Evolutionary conservation across 2,329 filamentous ascomycete species (phyloP).

Genomic region (Ophiostoma ips): DNA sequence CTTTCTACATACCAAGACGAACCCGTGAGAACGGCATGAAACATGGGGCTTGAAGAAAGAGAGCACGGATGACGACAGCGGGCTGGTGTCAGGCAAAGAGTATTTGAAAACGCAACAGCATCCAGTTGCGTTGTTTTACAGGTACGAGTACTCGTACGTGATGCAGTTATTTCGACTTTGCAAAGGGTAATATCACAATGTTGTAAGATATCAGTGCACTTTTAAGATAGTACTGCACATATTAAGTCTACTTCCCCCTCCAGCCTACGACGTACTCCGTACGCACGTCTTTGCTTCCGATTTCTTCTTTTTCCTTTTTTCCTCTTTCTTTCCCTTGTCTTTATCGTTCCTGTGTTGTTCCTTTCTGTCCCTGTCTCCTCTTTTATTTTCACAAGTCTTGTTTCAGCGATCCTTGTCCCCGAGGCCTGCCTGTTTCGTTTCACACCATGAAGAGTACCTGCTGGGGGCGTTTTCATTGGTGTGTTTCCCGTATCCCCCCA

Average conservation of each 20-base stretch:
- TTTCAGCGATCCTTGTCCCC: not conserved
- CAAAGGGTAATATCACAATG: too few relatives aligned
- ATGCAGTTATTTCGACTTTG: too few relatives aligned
- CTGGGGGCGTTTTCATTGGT: too few relatives aligned
- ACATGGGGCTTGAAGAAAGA: too few relatives aligned
- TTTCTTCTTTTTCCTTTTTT: not conserved
- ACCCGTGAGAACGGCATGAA: too few relatives aligned
- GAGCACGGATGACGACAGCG: too few relatives aligned
- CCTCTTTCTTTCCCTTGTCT: not conserved
- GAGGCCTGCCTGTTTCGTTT: constrained; percentile 2
- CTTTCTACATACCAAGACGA: too few relatives aligned
- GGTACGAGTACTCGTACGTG: too few relatives aligned
- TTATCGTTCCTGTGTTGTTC: not conserved
- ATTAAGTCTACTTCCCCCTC: not conserved
- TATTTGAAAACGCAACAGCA: too few relatives aligned
- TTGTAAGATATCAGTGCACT: too few relatives aligned
- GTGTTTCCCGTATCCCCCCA: not conserved
- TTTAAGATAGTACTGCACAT: not conserved
- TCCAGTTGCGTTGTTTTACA: too few relatives aligned
- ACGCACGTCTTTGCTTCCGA: not conserved
- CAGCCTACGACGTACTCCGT: not conserved
- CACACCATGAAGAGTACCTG: not conserved
- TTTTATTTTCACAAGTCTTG: not conserved
- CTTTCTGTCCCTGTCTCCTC: not conserved
- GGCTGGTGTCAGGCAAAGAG: too few relatives aligned